Percentiles rank a stretch among this genome's conserved stretches.
Evolutionary conservation across 202 grass and related monocot genomes (phyloP).

Genomic region (Panicum virgatum): DNA sequence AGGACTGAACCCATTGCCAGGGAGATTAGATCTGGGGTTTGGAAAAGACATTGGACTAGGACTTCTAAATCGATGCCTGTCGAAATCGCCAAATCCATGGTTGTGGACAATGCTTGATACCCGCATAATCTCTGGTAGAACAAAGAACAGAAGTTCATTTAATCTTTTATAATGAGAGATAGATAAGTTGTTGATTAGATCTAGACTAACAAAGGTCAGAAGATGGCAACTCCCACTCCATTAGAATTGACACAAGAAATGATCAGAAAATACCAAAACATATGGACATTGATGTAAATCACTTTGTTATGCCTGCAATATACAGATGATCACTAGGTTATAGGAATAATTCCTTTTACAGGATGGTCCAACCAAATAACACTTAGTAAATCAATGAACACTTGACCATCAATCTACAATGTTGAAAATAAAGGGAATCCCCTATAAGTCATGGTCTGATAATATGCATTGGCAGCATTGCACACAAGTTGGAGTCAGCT

Average conservation of each 20-base stretch:
- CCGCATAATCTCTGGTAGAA: constrained; percentile 84
- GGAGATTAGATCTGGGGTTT: constrained; percentile 69
- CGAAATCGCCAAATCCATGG: constrained; percentile 87
- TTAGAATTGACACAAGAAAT: neutral
- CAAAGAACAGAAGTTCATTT: constrained; percentile 23
- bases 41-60: constrained; percentile 94
- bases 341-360: neutral
- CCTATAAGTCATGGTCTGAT: constrained; percentile 10
- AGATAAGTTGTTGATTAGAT: constrained; percentile 29
- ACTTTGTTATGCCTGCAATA: constrained; percentile 11
- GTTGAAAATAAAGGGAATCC: constrained; percentile 11
- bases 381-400: neutral
- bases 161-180: neutral
- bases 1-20: constrained; percentile 64
- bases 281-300: neutral
- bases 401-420: constrained; percentile 11
- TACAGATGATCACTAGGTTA: constrained; percentile 3
- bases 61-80: constrained; percentile 77
- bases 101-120: constrained; percentile 78
- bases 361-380: constrained; percentile 7
- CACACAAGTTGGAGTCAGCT: neutral
- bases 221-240: neutral
- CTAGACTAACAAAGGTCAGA: neutral
- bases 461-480: constrained; percentile 18
- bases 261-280: constrained; percentile 12